These are phyloP conservation scores for Cryphonectria radicalis DNA, from an alignment of 2,329 filamentous ascomycete species.

Conservation along the genomic window DNA sequence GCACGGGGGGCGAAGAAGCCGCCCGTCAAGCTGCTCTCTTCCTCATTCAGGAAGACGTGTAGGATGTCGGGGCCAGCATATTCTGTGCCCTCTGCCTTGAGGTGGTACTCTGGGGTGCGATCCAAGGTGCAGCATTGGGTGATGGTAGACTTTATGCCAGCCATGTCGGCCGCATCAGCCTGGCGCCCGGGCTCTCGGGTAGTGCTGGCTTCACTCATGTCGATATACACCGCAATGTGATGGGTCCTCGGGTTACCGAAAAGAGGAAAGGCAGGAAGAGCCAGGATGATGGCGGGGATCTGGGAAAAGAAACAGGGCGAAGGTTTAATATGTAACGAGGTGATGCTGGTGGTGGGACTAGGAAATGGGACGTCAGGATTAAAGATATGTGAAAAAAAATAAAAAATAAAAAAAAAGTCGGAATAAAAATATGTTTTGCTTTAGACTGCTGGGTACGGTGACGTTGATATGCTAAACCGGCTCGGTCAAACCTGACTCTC, in stretches of 20 bases:
- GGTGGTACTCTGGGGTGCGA: background rate
- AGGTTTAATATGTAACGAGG: background rate
- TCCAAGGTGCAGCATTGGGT: background rate
- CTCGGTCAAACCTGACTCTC: background rate
- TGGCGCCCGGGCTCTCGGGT: background rate
- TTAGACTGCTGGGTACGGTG: background rate
- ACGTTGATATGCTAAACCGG: background rate
- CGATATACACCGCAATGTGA: background rate
- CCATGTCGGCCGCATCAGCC: background rate
- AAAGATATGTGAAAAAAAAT: background rate
- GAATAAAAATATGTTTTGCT: background rate
- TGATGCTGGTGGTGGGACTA: background rate
- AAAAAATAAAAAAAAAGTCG: background rate
- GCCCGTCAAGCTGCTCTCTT: background rate
- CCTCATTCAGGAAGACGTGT: slow-evolving; percentile 21
- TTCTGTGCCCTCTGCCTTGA: background rate
- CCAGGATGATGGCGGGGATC: background rate
- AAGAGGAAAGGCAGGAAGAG: background rate
- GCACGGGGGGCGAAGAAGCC: background rate
- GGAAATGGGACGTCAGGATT: background rate
- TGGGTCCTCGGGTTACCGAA: background rate
- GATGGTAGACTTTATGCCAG: background rate
- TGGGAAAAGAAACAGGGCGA: background rate
- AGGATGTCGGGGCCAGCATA: slow-evolving; percentile 25
- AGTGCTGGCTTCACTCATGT: background rate